Percentiles rank a stretch among this genome's conserved stretches.
phyloP scores from a whole-genome alignment of 2,329 filamentous ascomycete species.

The Fusarium sp. region DNA sequence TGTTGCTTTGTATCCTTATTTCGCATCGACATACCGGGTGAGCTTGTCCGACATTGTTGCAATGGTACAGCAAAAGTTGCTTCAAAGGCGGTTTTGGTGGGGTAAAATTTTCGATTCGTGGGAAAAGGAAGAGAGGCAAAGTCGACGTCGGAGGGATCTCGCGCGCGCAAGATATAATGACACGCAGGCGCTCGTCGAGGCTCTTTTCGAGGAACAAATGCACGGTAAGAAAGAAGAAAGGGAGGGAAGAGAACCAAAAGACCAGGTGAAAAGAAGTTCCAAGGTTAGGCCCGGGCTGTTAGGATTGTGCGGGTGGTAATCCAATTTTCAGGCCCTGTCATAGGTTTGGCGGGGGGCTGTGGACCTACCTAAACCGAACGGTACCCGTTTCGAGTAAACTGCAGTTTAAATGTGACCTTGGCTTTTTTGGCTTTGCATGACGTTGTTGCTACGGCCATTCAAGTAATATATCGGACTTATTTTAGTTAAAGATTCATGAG shows the following conservation, averaged over 20 bases:
- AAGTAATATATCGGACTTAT: neutral
- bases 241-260: slow-evolving; percentile 15
- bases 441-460: slow-evolving; percentile 13
- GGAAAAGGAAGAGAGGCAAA: slow-evolving; percentile 19
- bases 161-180: slow-evolving; percentile 37
- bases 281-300: slow-evolving; percentile 25
- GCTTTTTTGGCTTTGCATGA: slow-evolving; percentile 11
- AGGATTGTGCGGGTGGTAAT: slow-evolving; percentile 39
- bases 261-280: slow-evolving; percentile 30
- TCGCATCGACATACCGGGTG: slow-evolving; percentile 78
- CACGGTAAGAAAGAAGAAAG: slow-evolving; percentile 26
- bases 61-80: slow-evolving; percentile 33
- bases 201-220: slow-evolving; percentile 35
- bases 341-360: slow-evolving; percentile 48
- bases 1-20: neutral
- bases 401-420: slow-evolving; percentile 9
- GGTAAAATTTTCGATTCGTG: slow-evolving; percentile 32
- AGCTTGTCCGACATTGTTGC: slow-evolving; percentile 89
- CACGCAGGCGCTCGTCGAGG: slow-evolving; percentile 42
- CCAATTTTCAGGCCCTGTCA: slow-evolving; percentile 38
- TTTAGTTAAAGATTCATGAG: neutral
- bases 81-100: slow-evolving; percentile 40
- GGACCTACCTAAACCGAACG: slow-evolving; percentile 18
- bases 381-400: slow-evolving; percentile 8
- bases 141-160: slow-evolving; percentile 26